phyloP scores from a whole-genome alignment of 331 rosid genomes.

The Pyrus hybrid region DNA sequence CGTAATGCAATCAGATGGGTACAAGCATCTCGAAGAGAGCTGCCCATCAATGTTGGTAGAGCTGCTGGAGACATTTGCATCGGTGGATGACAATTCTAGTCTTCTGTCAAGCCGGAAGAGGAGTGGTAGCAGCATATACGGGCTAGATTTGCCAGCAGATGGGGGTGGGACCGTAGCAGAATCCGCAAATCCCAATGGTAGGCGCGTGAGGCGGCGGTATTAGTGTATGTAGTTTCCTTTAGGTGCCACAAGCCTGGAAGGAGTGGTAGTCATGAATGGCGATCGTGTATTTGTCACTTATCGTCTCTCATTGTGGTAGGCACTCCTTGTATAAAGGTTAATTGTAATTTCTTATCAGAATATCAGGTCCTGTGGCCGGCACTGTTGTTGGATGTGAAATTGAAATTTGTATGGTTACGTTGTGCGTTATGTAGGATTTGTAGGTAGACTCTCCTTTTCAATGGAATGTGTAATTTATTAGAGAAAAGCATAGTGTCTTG shows the following conservation, averaged over 20 bases:
- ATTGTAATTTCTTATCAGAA: not conserved
- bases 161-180: slow-evolving; percentile 55
- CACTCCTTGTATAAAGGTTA: slow-evolving; percentile 8
- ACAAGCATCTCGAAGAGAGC: slow-evolving; percentile 61
- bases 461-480: not conserved
- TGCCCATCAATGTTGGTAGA: slow-evolving; percentile 69
- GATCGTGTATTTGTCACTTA: not conserved
- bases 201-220: slow-evolving; percentile 65
- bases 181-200: slow-evolving; percentile 49
- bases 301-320: slow-evolving; percentile 3
- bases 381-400: not conserved
- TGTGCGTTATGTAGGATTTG: slow-evolving; percentile 9
- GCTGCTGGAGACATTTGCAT: slow-evolving; percentile 63
- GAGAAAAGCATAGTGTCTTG: not conserved
- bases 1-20: slow-evolving; percentile 79
- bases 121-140: slow-evolving; percentile 61
- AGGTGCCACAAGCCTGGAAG: slow-evolving; percentile 16
- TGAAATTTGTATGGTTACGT: not conserved
- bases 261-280: slow-evolving; percentile 7
- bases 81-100: slow-evolving; percentile 48
- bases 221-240: slow-evolving; percentile 17
- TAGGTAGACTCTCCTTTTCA: not conserved
- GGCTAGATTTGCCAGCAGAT: slow-evolving; percentile 56
- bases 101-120: slow-evolving; percentile 53
- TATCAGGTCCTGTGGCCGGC: not conserved